Conservation (phyloP, 2,329 filamentous ascomycete species). For the Dactylellina sp. region DNA sequence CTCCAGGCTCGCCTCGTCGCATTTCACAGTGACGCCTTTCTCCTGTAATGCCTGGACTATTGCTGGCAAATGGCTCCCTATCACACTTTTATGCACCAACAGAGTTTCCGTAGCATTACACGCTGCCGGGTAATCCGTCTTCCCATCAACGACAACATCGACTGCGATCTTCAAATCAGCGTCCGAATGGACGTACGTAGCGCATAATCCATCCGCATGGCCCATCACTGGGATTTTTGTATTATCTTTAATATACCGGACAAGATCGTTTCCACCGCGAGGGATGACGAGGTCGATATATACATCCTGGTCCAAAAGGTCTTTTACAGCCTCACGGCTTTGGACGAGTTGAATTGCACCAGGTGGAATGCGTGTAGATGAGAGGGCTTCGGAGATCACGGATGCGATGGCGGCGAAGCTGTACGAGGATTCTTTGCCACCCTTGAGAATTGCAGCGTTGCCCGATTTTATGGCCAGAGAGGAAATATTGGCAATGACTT, state of each 20-base stretch:
- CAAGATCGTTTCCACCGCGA: conserved; percentile 87
- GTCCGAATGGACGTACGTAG: conserved; percentile 83
- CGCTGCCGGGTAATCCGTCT: conserved; percentile 92
- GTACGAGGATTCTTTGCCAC: conserved; percentile 92
- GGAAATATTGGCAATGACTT: conserved; percentile 98
- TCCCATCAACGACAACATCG: conserved; percentile 86
- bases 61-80: conserved; percentile 75
- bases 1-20: conserved; percentile 76
- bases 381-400: conserved; percentile 83
- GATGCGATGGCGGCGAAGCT: conserved; percentile 93
- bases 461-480: conserved; percentile 95
- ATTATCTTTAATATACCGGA: conserved; percentile 86
- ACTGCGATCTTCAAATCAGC: conserved; percentile 79
- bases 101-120: conserved; percentile 96
- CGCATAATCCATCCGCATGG: conserved; percentile 93
- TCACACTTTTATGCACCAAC: conserved; percentile 77
- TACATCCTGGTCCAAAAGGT: conserved; percentile 84
- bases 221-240: conserved; percentile 96
- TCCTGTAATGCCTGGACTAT: conserved; percentile 79
- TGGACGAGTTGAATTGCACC: conserved; percentile 92
- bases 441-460: conserved; percentile 96
- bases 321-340: conserved; percentile 87
- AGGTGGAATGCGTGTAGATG: conserved; percentile 79
- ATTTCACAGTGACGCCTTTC: conserved; percentile 84
- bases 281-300: conserved; percentile 97